phyloP scores from a whole-genome alignment of 2,329 filamentous ascomycete genomes.

The Sporothrix schenckii region DNA sequence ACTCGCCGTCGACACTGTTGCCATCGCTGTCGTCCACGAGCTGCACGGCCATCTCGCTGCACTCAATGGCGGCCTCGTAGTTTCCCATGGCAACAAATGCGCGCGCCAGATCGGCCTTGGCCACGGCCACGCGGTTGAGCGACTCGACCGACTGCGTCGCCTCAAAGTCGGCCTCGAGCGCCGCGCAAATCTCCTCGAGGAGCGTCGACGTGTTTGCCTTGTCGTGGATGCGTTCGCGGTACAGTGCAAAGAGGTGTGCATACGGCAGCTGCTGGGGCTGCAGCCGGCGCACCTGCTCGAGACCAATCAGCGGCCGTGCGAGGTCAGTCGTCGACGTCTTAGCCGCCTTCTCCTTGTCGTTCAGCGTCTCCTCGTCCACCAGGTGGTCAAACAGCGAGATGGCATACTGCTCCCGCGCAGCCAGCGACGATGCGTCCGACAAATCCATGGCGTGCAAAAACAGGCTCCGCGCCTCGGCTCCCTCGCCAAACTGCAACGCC shows the following conservation, averaged over 20 bases:
- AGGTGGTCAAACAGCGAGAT: conserved; percentile 82
- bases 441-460: conserved; percentile 97
- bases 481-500: conserved; percentile 73
- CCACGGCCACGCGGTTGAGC: conserved; percentile 76
- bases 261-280: conserved; percentile 70
- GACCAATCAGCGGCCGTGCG: conserved; percentile 84
- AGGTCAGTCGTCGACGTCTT: conserved; percentile 62
- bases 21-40: conserved; percentile 54
- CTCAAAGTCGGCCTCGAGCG: conserved; percentile 81
- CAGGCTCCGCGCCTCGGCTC: conserved; percentile 75
- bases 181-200: conserved; percentile 67
- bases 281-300: conserved; percentile 77
- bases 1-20: conserved; percentile 64
- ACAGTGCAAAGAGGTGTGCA: conserved; percentile 76
- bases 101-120: conserved; percentile 85
- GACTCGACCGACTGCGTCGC: conserved; percentile 73
- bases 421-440: conserved; percentile 71
- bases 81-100: conserved; percentile 70
- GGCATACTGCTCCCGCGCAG: conserved; percentile 78
- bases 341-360: conserved; percentile 55
- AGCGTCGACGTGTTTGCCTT: conserved; percentile 63
- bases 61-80: conserved; percentile 72
- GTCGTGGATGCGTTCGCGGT: conserved; percentile 79
- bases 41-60: conserved; percentile 77
- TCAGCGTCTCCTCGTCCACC: conserved; percentile 48